Base-by-base conservation (phyloP, 768 basidiomycete genomes). In the Boletus coccyginus region DNA sequence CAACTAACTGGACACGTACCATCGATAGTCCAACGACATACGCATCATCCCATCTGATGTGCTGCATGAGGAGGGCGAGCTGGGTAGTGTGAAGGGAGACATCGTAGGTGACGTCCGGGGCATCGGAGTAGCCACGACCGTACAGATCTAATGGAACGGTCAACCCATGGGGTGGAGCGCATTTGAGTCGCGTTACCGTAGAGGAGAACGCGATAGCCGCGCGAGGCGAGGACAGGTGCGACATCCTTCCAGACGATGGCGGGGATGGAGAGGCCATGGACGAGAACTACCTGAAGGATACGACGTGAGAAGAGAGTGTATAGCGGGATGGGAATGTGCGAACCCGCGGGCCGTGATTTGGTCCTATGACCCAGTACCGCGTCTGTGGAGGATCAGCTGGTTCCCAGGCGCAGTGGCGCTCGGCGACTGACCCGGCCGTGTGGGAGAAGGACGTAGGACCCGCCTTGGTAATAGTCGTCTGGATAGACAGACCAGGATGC, bases 101-200 rank as follows among this genome's bases (percentile, higher is more conserved):
- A 59, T 89, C 80, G 67, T 92, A 90, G 5, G 79, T 81, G 16
- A 80, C 82, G 21, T 84, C 79, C 0, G 90, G 90, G 1, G 90
- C 89, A 53, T 89, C 90, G 1, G 89, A 90, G 70, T 92, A 93
- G 6, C 90, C 90, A 39, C 90, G 81, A 13, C 90, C 91, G 57
- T 90, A 91, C 19, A 92, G 75, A 73, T 93, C 90, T 90, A 57
- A 16, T 16, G 3, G 6, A 50, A n/a, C 3, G 17, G 47, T 62
- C 56, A 59, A 32, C 40, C 45, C 31, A 39, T 43, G 41, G 17
- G 39, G n/a, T 29, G 29, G 24, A 19, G 42, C 24, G 33, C 12
- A 45, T 21, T 48, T 16, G 47, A 29, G 46, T 45, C 19, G 17
- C 7, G 74, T 24, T 41, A 88, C 89, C 89, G 60, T 90, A 93